These are phyloP conservation scores for Dactylellina haptotyla DNA, from an alignment of 2,329 filamentous ascomycete genomes.

Conservation along the genomic window DNA sequence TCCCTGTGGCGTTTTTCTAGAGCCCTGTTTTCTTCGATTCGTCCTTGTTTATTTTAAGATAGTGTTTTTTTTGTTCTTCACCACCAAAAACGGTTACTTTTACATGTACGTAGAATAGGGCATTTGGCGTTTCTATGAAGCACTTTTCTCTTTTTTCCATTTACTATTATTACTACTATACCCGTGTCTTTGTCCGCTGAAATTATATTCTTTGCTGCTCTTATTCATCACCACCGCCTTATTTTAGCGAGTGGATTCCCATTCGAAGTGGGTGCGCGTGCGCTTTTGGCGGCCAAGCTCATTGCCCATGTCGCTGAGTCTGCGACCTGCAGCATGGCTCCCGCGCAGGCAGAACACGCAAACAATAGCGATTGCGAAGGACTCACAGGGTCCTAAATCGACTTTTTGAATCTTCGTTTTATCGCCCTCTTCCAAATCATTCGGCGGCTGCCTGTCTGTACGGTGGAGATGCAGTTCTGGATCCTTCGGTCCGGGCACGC, in stretches of 20 bases:
- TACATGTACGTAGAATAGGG: neutral
- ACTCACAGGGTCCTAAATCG: constrained; percentile 12
- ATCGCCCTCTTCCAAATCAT: constrained; percentile 23
- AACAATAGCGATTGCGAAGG: constrained; percentile 5
- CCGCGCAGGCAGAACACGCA: constrained; percentile 22
- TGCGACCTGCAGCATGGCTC: constrained; percentile 23
- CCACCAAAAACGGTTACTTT: neutral
- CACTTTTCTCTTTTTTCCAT: neutral
- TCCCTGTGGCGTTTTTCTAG: constrained; percentile 4
- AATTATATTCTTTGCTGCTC: neutral
- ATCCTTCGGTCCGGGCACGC: constrained; percentile 34
- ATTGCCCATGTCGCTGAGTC: constrained; percentile 21
- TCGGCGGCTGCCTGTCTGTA: constrained; percentile 12
- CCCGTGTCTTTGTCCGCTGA: neutral
- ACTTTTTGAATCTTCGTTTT: neutral
- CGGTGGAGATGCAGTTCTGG: constrained; percentile 6
- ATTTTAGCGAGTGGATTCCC: neutral
- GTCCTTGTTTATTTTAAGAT: neutral
- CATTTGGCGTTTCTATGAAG: constrained; percentile 4
- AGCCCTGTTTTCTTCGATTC: neutral
- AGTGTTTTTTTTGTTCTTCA: constrained; percentile 1
- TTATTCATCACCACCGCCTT: neutral
- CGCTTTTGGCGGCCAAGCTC: constrained; percentile 44
- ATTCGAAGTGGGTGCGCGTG: constrained; percentile 1
- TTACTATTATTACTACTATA: no score